Base-by-base conservation (phyloP, 768 basidiomycete genomes). In the Pleurotus giganteus region DNA sequence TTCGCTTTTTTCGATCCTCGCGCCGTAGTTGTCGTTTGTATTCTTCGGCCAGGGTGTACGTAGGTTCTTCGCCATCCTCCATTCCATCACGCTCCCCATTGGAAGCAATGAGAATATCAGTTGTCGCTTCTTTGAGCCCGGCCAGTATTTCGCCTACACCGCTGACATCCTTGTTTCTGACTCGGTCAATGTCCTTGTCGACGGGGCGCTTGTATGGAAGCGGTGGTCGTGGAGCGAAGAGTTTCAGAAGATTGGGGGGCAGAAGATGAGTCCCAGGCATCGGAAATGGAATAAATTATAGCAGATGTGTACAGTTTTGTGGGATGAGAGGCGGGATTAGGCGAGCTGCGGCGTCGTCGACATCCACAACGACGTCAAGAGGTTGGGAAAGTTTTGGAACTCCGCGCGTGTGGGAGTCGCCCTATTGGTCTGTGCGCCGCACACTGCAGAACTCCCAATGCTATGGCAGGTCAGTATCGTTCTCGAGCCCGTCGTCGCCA, bases 211-310 rank as follows among this genome's bases (percentile, higher is more conserved):
- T 65, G 67, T 94, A 98, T 0, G 89, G 89, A 3, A 98, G 81
- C 2, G 88, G 90, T 1, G 96, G 93, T 5, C 97, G 85, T 3
- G 97, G 94, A 0, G 93, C 88, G 69, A 98, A 99, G 61, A 98
- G 88, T 69, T 96, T 94, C 69, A 98, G 86, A 50, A 99, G 83
- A 72, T 98, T 97, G 2, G 94, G 94, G 3, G 96, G 96, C 21
- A 99, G 82, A 21, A 95, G 79, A 73, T 95, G 91, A 3, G 92
- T 94, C 45, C 89, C 89, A 37, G 81, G 80, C 80, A 81, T 81
- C 34, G 58, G 34, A 55, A 42, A n/a, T 8, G 27, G 26, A 45
- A 45, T 44, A 47, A 47, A 47, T 47, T 47, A 47, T 21, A 21
- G 13, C 21, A 27, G 43, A 13, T 17, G 43, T 21, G 23, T 21